Evolutionary conservation across 2,329 filamentous ascomycete species (phyloP).

Genomic region (Colletotrichum nymphaeae): DNA sequence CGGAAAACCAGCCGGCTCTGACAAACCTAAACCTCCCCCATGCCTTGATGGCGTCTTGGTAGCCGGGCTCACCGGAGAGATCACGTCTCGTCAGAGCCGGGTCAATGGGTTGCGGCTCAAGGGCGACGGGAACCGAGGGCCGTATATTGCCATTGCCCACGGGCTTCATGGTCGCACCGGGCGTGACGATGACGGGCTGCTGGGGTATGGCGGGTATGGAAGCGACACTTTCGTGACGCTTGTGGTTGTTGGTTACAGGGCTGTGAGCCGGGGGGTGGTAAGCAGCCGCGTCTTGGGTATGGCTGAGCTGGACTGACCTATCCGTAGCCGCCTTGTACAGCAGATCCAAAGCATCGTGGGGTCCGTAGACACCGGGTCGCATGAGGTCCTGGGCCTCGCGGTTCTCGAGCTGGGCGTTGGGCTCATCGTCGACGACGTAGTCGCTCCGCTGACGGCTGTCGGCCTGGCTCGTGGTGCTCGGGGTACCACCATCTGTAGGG

Average conservation of each 20-base stretch:
- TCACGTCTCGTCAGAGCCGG: conserved; percentile 57
- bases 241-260: conserved; percentile 39
- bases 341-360: conserved; percentile 91
- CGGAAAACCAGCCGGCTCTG: conserved; percentile 96
- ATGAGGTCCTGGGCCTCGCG: conserved; percentile 73
- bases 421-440: conserved; percentile 60
- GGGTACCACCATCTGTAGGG: conserved; percentile 59
- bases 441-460: conserved; percentile 45
- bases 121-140: conserved; percentile 31
- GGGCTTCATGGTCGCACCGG: conserved; percentile 34
- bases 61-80: conserved; percentile 63
- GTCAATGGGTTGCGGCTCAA: conserved; percentile 57
- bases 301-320: conserved; percentile 54
- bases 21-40: conserved; percentile 96
- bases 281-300: conserved; percentile 32
- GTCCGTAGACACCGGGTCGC: conserved; percentile 83
- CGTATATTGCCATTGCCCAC: background rate
- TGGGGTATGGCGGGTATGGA: conserved; percentile 38
- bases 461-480: conserved; percentile 43
- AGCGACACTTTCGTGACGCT: conserved; percentile 44
- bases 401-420: conserved; percentile 72
- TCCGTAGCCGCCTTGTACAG: conserved; percentile 87
- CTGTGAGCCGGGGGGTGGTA: conserved; percentile 29
- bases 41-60: conserved; percentile 80
- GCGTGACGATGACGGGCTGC: conserved; percentile 33